phyloP scores from a whole-genome alignment of 257 asterid genomes.

The Misopates orontium region DNA sequence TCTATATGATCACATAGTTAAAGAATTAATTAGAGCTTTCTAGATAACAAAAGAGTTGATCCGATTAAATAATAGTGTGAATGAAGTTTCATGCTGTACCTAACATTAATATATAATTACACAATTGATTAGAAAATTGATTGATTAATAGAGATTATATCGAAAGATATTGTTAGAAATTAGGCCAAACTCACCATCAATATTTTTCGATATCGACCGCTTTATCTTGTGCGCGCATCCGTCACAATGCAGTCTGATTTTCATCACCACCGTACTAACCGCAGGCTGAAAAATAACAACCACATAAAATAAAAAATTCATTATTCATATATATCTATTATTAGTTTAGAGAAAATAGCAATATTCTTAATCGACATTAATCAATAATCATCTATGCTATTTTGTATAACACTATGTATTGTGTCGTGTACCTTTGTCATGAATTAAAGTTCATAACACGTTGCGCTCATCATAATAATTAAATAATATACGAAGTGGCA shows the following conservation, averaged over 20 bases:
- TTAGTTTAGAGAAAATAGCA: conserved; percentile 9
- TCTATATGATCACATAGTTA: neutral
- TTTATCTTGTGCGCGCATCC: conserved; percentile 84
- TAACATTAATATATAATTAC: neutral
- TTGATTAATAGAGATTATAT: conserved; percentile 4
- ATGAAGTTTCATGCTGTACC: conserved; percentile 13
- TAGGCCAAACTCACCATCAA: conserved; percentile 53
- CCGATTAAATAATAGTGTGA: neutral
- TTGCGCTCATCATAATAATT: too few species aligned
- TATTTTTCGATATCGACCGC: conserved; percentile 52
- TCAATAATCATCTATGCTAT: too few species aligned
- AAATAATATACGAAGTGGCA: too few species aligned
- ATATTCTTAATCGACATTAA: too few species aligned
- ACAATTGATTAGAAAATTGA: neutral
- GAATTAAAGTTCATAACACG: too few species aligned
- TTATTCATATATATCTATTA: neutral
- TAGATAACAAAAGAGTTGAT: neutral
- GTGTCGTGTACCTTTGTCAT: too few species aligned
- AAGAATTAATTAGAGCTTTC: neutral
- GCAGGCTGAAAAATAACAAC: conserved; percentile 41
- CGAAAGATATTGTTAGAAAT: neutral
- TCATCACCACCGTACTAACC: conserved; percentile 59
- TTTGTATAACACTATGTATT: too few species aligned
- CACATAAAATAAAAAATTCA: neutral
- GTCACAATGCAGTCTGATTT: conserved; percentile 80